Evolutionary conservation across 2,329 filamentous ascomycete genomes (phyloP).

Genomic region (Didymella pomorum): DNA sequence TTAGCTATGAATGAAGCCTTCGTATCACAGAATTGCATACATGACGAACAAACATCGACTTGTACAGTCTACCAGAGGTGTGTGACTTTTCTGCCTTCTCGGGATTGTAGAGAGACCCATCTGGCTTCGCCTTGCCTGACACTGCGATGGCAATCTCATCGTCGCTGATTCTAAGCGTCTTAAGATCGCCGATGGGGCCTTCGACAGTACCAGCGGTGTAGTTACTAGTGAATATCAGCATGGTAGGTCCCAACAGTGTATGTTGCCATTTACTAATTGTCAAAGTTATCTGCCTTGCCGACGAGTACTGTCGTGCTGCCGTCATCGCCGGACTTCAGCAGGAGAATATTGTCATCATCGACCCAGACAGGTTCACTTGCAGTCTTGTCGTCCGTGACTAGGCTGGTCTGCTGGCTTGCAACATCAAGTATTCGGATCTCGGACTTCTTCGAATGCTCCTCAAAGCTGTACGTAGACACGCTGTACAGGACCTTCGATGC

Average conservation of each 20-base stretch:
- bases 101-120: slow-evolving; percentile 74
- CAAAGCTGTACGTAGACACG: slow-evolving; percentile 81
- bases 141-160: slow-evolving; percentile 56
- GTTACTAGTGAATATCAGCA: slow-evolving; percentile 36
- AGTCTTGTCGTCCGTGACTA: slow-evolving; percentile 70
- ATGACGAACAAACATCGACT: slow-evolving; percentile 78
- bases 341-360: slow-evolving; percentile 70
- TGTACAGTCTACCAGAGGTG: slow-evolving; percentile 75
- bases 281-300: slow-evolving; percentile 44
- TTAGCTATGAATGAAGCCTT: not conserved
- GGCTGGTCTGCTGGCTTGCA: slow-evolving; percentile 68
- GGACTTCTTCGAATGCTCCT: slow-evolving; percentile 71
- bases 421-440: slow-evolving; percentile 78
- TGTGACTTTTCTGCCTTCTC: slow-evolving; percentile 66
- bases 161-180: slow-evolving; percentile 51
- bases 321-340: slow-evolving; percentile 55
- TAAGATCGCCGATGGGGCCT: slow-evolving; percentile 59
- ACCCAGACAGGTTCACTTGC: slow-evolving; percentile 81
- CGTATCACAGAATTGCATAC: not conserved
- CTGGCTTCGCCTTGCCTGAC: slow-evolving; percentile 69
- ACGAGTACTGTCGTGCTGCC: slow-evolving; percentile 51
- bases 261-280: slow-evolving; percentile 38
- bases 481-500: slow-evolving; percentile 72
- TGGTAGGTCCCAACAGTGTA: not conserved
- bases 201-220: slow-evolving; percentile 56